These are phyloP conservation scores for Solanum chmielewskii DNA, from an alignment of 257 asterid genomes.

Conservation along the genomic window DNA sequence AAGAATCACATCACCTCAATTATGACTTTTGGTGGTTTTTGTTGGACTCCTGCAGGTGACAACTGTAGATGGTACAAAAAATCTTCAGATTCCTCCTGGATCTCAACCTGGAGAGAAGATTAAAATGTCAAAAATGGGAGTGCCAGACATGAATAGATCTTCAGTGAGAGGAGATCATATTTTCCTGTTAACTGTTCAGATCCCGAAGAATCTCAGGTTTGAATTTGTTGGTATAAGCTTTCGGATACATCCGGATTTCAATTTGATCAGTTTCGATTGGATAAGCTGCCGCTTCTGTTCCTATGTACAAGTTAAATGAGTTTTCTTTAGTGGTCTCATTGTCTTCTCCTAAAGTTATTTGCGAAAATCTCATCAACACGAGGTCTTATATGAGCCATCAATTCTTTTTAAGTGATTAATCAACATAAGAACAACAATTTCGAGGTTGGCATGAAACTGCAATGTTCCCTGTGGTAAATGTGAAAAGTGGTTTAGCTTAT, in stretches of 20 bases:
- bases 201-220: constrained; percentile 76
- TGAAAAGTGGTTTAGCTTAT: not conserved
- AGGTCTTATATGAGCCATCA: not conserved
- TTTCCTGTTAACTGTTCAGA: constrained; percentile 65
- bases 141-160: constrained; percentile 71
- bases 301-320: not conserved
- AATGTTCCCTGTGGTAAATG: not conserved
- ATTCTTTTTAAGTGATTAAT: not conserved
- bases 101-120: constrained; percentile 79
- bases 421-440: not conserved
- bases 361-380: not conserved
- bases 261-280: not conserved
- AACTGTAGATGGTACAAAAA: constrained; percentile 76
- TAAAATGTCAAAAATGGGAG: constrained; percentile 66
- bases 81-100: constrained; percentile 83
- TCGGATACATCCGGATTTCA: not conserved
- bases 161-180: constrained; percentile 77
- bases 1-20: not conserved
- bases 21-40: not conserved
- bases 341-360: not conserved
- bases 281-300: not conserved
- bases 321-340: not conserved
- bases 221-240: not conserved
- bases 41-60: constrained; percentile 44
- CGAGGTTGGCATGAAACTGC: not conserved